Conservation (phyloP, 805 yeast species). For the Zygoascus bituminiphila region DNA sequence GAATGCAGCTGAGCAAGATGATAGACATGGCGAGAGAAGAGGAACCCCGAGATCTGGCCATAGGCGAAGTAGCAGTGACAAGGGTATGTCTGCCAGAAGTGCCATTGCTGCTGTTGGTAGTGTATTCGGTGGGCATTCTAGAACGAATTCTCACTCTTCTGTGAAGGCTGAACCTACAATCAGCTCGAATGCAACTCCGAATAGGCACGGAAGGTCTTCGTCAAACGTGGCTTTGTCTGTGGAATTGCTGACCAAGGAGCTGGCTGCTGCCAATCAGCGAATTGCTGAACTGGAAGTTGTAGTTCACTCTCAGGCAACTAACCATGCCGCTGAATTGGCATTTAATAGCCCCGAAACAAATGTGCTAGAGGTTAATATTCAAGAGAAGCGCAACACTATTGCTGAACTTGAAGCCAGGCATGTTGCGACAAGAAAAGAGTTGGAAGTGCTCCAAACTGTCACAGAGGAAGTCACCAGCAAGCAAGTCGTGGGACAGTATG, state of each 20-base stretch:
- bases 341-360: not conserved
- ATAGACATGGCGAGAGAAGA: not conserved
- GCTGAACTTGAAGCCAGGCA: conserved; percentile 29
- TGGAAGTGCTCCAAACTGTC: conserved; percentile 31
- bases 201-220: conserved; percentile 3
- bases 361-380: conserved; percentile 14
- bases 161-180: not conserved
- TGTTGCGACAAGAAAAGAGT: conserved; percentile 31
- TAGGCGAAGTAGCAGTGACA: conserved; percentile 10
- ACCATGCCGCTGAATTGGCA: not conserved
- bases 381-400: conserved; percentile 28
- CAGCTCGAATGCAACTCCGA: not conserved
- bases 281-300: conserved; percentile 23
- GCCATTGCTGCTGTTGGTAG: conserved; percentile 2
- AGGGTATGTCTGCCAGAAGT: conserved; percentile 4
- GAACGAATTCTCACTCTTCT: not conserved
- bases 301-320: conserved; percentile 8
- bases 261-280: conserved; percentile 22
- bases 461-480: conserved; percentile 32
- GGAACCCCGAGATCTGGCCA: conserved; percentile 2
- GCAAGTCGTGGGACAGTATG: conserved; percentile 22
- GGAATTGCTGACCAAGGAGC: conserved; percentile 15
- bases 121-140: not conserved
- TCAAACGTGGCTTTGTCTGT: not conserved
- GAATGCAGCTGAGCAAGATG: not conserved